phyloP scores from a whole-genome alignment of 2,329 filamentous ascomycete species.

The Ascochyta fabae region DNA sequence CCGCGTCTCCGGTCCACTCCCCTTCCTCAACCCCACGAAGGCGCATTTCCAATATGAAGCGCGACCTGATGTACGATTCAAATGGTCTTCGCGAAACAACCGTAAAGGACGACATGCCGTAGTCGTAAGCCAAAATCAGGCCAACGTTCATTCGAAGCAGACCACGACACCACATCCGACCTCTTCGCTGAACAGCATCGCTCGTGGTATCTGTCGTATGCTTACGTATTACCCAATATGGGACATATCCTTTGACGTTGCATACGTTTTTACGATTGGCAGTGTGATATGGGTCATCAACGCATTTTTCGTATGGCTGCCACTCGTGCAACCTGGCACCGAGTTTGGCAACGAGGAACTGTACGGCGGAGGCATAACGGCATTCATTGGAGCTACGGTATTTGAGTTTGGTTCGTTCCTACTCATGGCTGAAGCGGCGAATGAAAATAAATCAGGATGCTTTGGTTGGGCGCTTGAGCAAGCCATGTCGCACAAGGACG shows the following conservation, averaged over 20 bases:
- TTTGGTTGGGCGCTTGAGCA: slow-evolving; percentile 73
- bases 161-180: slow-evolving; percentile 43
- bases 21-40: slow-evolving; percentile 59
- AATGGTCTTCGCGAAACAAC: slow-evolving; percentile 54
- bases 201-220: slow-evolving; percentile 56
- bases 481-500: slow-evolving; percentile 46
- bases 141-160: slow-evolving; percentile 25
- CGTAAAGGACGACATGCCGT: slow-evolving; percentile 53
- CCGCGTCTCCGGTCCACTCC: slow-evolving; percentile 50
- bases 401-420: slow-evolving; percentile 70
- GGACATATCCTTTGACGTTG: slow-evolving; percentile 65
- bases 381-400: slow-evolving; percentile 70
- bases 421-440: slow-evolving; percentile 71
- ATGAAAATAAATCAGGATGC: slow-evolving; percentile 68
- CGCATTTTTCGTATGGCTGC: slow-evolving; percentile 69
- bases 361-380: slow-evolving; percentile 66
- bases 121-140: slow-evolving; percentile 31
- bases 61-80: slow-evolving; percentile 45
- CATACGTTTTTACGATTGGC: slow-evolving; percentile 61
- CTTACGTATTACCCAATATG: slow-evolving; percentile 59
- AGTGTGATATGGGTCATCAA: slow-evolving; percentile 58
- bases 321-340: slow-evolving; percentile 59
- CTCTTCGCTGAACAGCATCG: slow-evolving; percentile 38
- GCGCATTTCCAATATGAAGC: slow-evolving; percentile 19
- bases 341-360: slow-evolving; percentile 62